Conservation (phyloP, 345 rosid species). For the Mangifera indica region DNA sequence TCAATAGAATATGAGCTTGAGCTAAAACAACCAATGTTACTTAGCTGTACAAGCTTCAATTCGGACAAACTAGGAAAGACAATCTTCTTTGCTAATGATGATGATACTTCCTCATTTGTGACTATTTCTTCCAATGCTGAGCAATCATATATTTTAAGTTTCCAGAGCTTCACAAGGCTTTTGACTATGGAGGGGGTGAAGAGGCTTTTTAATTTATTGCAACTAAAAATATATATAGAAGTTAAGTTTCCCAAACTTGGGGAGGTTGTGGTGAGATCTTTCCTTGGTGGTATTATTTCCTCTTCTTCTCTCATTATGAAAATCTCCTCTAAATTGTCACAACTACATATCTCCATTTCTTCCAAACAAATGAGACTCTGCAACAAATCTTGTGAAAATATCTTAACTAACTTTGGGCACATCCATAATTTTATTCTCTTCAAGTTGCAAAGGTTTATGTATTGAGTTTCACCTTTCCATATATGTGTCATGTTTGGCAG, state of each 20-base stretch:
- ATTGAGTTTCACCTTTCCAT: background rate
- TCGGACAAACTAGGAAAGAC: background rate
- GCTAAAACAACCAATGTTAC: background rate
- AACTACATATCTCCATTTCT: background rate
- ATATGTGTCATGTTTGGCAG: background rate
- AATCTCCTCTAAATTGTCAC: background rate
- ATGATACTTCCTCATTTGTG: background rate
- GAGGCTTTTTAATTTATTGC: background rate
- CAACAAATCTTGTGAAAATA: background rate
- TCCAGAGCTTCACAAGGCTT: background rate
- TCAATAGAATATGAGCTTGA: background rate
- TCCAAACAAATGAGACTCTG: background rate
- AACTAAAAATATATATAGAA: rapidly evolving
- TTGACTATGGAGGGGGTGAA: background rate
- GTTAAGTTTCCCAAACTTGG: background rate
- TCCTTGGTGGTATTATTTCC: background rate
- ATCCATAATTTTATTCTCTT: rapidly evolving
- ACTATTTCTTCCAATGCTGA: background rate
- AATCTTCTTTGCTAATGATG: background rate
- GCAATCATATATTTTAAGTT: background rate
- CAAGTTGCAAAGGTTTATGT: background rate
- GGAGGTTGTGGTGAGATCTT: background rate
- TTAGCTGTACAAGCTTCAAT: background rate
- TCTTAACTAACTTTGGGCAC: background rate
- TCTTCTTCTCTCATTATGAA: background rate